Evolutionary conservation across 192 early-diverging fungal genomes (phyloP), one percentile per base, ranked within the genome.

Genomic region (Irineochytrium annulatum): DNA sequence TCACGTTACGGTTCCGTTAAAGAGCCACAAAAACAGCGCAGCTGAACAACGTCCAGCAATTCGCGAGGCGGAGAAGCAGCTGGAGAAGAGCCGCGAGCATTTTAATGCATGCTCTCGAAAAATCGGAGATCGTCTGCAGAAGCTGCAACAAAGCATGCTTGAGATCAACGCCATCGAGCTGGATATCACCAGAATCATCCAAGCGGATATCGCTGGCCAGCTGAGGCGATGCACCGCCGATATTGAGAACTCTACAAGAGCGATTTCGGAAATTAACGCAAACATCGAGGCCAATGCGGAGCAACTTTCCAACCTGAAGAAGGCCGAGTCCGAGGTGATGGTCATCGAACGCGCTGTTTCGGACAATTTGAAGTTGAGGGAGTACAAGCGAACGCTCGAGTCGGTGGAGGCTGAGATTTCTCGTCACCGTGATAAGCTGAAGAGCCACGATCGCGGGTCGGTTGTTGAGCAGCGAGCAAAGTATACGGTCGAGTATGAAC

Each of bases 331-430:
- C 45, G 67, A 77, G 33, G 58, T 69, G 5, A 37, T 58, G 4
- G 51, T 65, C 2, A 14, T 65, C 1, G 59, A 65, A 33, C 63
- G 75, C 14, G 34, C 61, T 4, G 70, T 83, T 32, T 55, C 65
- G 3, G 78, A 80, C 53, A 83, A 78, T 49, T 14, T 80, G 27
- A 64, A 81, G 39, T 73, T 71, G 19, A 67, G 78, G 2, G 66
- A 78, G 43, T 46, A 86, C 49, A 61, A 77, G 27, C 69, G 71
- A 17, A 71, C 41, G 16, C 61, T 51, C 54, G 69, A 39, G 52
- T 59, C 17, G 54, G 60, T 68, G 11, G 56, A 41, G 20, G 35
- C 28, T 4, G 69, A 80, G 17, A 77, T 84, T 34, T n/a, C n/a
- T n/a, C n/a, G n/a, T n/a, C n/a, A n/a, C n/a, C n/a, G n/a, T n/a